Conservation (phyloP, 768 basidiomycete genomes). For the Amanita thiersii region DNA sequence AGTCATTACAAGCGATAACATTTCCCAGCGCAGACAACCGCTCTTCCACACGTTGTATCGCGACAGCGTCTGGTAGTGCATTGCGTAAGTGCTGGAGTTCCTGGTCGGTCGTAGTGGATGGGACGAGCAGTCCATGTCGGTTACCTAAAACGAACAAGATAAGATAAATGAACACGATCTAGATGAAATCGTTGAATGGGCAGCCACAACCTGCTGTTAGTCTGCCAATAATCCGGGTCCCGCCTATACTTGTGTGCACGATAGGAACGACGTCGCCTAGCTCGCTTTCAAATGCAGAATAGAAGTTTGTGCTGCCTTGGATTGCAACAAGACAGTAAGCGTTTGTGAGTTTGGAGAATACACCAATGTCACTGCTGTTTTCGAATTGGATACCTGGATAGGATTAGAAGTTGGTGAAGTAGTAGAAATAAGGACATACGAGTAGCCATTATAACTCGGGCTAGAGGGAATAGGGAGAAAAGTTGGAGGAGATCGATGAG, state of each 20-base stretch:
- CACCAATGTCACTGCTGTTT: conserved; percentile 92
- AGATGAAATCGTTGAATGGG: background rate
- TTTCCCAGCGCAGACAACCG: conserved; percentile 95
- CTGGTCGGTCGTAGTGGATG: conserved; percentile 93
- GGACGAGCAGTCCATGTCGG: conserved; percentile 94
- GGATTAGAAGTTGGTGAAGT: background rate
- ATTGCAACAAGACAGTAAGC: conserved; percentile 93
- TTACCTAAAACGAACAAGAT: conserved; percentile 53
- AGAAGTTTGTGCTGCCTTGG: conserved; percentile 95
- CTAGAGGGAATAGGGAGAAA: background rate
- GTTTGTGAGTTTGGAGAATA: conserved; percentile 97
- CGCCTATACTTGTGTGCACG: conserved; percentile 92
- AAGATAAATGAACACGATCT: background rate
- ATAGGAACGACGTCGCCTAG: conserved; percentile 90
- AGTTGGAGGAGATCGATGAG: background rate
- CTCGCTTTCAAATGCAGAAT: conserved; percentile 95
- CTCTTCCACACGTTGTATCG: conserved; percentile 95
- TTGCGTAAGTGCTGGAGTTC: conserved; percentile 98
- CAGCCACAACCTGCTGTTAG: conserved; percentile 70
- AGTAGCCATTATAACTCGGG: conserved; percentile 33
- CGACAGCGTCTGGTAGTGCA: conserved; percentile 85
- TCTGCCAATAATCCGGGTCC: conserved; percentile 90
- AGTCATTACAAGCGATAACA: conserved; percentile 97
- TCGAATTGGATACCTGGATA: conserved; percentile 83
- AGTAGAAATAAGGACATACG: conserved; percentile 24